Conservation (phyloP, 345 rosid genomes). For the Cardamine chenopodiifolia region DNA sequence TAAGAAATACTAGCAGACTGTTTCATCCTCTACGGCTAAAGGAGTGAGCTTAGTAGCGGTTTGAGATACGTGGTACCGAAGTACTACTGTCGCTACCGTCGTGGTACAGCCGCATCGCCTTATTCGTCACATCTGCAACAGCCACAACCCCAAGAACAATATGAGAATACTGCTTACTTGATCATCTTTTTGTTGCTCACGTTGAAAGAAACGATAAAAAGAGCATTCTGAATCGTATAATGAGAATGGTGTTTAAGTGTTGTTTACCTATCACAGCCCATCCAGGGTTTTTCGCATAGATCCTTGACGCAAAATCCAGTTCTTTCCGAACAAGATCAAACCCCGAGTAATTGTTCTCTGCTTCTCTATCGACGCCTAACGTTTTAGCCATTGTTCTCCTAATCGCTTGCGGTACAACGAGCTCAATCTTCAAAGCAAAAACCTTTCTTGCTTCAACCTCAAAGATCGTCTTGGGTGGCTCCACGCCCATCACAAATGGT, state of each 20-base stretch:
- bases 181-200: background rate
- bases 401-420: conserved; percentile 65
- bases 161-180: background rate
- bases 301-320: conserved; percentile 62
- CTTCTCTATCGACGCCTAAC: conserved; percentile 59
- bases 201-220: background rate
- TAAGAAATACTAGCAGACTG: conserved; percentile 2
- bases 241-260: background rate
- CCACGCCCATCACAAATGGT: conserved; percentile 82
- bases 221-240: background rate
- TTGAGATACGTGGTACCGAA: conserved; percentile 71
- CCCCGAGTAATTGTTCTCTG: conserved; percentile 76
- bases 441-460: conserved; percentile 72
- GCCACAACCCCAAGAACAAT: background rate
- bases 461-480: conserved; percentile 66
- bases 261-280: conserved; percentile 83
- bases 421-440: conserved; percentile 77
- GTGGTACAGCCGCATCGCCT: conserved; percentile 77
- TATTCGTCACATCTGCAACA: conserved; percentile 81
- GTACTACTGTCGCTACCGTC: conserved; percentile 62
- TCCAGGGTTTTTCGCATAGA: conserved; percentile 67
- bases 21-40: conserved; percentile 15
- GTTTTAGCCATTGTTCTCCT: conserved; percentile 74
- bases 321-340: conserved; percentile 74
- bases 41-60: conserved; percentile 52